Base-by-base conservation (phyloP, 805 yeast genomes). In the Wickerhamiella musiphila region DNA sequence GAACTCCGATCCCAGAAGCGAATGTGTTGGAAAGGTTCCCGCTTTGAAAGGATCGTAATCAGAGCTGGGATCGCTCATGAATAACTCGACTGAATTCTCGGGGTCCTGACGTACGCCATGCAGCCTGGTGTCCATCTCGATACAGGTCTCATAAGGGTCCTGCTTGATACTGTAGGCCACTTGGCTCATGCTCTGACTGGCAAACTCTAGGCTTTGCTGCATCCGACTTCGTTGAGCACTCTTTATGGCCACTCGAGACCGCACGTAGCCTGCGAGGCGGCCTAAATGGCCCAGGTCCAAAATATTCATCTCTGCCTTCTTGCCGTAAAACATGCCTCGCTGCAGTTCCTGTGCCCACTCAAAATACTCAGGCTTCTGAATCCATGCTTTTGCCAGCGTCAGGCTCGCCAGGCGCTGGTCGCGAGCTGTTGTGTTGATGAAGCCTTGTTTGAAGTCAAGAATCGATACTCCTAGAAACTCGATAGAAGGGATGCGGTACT, bases 231-330 rank as follows among this genome's bases (percentile, higher is more conserved):
- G 6, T 19, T 6, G 9, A 9, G 26, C 23, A 21, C 7, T 18
- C n/a, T n/a, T 19, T 19, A 19, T 7, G 21, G 21, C 6, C 5
- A 22, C n/a, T 17, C 11, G 40, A 2, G 10, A 14, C 15, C 36
- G 38, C 11, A 45, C 48, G 23, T 45, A 46, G 6, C 13, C 16
- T 8, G 39, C 39, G 12, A 46, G 40, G 4, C 41, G 30, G 19
- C 18, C 29, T 5, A 39, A 25, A 21, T 42, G 39, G 14, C 35
- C 26, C 13, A n/a, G 21, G 22, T 46, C 56, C 22, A 54, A 48
- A 17, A 57, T 53, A 42, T 62, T 66, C 69, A 74, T 67, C 47
- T 73, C 82, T 2, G 73, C 63, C 44, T 73, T 73, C 33, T 57
- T 57, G 32, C 57, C 52, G 23, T 72, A 48, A 22, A 62, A 54